These are phyloP conservation scores for Agrocybe chaxingu DNA, from an alignment of 768 basidiomycete genomes.

Conservation along the genomic window DNA sequence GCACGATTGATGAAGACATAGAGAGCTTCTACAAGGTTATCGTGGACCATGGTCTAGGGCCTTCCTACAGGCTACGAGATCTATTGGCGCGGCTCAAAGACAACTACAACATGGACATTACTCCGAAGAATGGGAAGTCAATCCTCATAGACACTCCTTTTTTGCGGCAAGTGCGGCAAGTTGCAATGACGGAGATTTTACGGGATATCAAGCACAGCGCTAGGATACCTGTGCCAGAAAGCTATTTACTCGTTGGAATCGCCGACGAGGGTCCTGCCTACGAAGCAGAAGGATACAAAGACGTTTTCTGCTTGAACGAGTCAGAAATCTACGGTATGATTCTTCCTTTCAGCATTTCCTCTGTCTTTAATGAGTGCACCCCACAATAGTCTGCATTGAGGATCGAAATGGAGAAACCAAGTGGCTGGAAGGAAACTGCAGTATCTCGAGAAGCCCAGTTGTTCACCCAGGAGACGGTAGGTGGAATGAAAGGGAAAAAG, in stretches of 20 bases:
- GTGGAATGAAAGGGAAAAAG: slow-evolving; percentile 4
- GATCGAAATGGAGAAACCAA: slow-evolving; percentile 42
- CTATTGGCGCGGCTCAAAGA: slow-evolving; percentile 49
- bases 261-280: slow-evolving; percentile 81
- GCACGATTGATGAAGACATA: slow-evolving; percentile 58
- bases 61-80: slow-evolving; percentile 44
- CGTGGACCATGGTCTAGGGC: slow-evolving; percentile 40
- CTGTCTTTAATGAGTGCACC: not conserved
- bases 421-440: slow-evolving; percentile 59
- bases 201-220: slow-evolving; percentile 76
- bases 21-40: slow-evolving; percentile 47
- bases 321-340: slow-evolving; percentile 64
- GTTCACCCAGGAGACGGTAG: slow-evolving; percentile 74
- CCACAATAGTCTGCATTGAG: slow-evolving; percentile 53
- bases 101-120: slow-evolving; percentile 43
- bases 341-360: not conserved
- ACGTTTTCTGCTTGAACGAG: slow-evolving; percentile 51
- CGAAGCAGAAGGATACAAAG: slow-evolving; percentile 37
- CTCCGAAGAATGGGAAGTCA: slow-evolving; percentile 24
- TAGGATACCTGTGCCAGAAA: slow-evolving; percentile 66
- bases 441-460: slow-evolving; percentile 71
- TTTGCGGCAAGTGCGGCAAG: slow-evolving; percentile 51
- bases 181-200: slow-evolving; percentile 61
- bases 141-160: slow-evolving; percentile 53
- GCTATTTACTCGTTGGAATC: slow-evolving; percentile 72